A percentile compares a stretch with the other conserved stretches of the same genome.
phyloP scores from a whole-genome alignment of 345 rosid species.

The Reutealis trisperma region DNA sequence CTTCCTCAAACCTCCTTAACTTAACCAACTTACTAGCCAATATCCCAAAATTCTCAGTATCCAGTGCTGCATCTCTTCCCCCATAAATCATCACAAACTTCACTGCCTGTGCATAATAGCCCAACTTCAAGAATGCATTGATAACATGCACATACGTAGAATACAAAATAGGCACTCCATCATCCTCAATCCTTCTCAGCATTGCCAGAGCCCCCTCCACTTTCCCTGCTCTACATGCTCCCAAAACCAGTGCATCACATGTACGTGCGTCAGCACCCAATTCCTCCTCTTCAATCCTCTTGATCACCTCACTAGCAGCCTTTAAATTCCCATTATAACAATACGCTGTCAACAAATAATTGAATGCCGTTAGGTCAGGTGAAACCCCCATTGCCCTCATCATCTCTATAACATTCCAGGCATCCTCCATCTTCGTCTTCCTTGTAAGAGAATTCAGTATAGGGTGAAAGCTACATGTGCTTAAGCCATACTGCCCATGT shows the following conservation, averaged over 20 bases:
- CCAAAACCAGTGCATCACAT: slow-evolving; percentile 72
- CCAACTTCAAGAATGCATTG: slow-evolving; percentile 36
- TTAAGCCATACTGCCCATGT: slow-evolving; percentile 26
- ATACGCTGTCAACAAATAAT: slow-evolving; percentile 49
- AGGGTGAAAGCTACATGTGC: slow-evolving; percentile 48
- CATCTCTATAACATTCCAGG: slow-evolving; percentile 43
- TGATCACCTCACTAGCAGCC: slow-evolving; percentile 44
- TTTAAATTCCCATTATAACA: slow-evolving; percentile 44
- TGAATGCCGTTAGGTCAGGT: slow-evolving; percentile 57
- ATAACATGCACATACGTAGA: slow-evolving; percentile 60
- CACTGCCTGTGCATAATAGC: slow-evolving; percentile 46
- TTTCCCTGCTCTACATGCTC: slow-evolving; percentile 57
- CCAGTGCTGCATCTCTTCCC: slow-evolving; percentile 51
- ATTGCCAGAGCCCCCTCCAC: slow-evolving; percentile 59
- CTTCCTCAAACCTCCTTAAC: slow-evolving; percentile 40
- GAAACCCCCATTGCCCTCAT: slow-evolving; percentile 39
- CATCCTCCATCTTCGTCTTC: slow-evolving; percentile 43
- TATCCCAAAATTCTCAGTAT: slow-evolving; percentile 50
- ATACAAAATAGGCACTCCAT: slow-evolving; percentile 43
- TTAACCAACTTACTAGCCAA: slow-evolving; percentile 52
- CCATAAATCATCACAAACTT: slow-evolving; percentile 54
- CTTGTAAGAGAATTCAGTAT: slow-evolving; percentile 43
- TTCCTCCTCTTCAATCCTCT: slow-evolving; percentile 52
- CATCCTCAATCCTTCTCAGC: slow-evolving; percentile 67
- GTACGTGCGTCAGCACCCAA: slow-evolving; percentile 50